Base-by-base conservation (phyloP, 148 eudicot species). In the Spergularia marina region DNA sequence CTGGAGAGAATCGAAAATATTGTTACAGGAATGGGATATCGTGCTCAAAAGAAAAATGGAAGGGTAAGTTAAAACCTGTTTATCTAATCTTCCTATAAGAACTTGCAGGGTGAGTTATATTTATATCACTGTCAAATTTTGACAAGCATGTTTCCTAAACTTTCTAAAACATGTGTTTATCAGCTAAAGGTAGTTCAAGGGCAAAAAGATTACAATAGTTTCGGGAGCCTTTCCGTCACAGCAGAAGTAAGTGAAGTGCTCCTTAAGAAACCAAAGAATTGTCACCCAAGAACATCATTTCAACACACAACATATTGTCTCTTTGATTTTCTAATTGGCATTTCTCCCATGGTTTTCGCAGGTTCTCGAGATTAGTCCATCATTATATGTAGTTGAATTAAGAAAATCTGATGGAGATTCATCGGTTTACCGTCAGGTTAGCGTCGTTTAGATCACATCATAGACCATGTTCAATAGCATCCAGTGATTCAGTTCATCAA, bases 361-460 rank as follows among this genome's bases (percentile, higher is more conserved):
- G 98, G 96, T 95, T 1, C 90, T 90, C 34, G 96, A 95, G 87
- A 89, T 95, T 69, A 95, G 92, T 72, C 87, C 90, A 41, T 81
- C 92, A 12, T 69, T 92, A 62, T 88, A 83, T 59, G 98, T 95
- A 30, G 98, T 95, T 67, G 98, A 95, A 81, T 80, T 95, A 70
- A 85, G 87, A 76, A 95, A 95, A 84, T 80, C 89, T 0, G 77
- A 68, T 40, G 98, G 98, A 62, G 98, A 95, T 83, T 56, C 89
- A 74, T 81, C 81, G 34, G 75, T 86, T 61, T 95, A 95, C 74
- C 86, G 94, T 76, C 91, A 94, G 93, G 98, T 94, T 63, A 57
- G 66, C 75, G n/a, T 51, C 44, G 41, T 17, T 72, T 25, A 12
- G 21, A 53, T 73, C 25, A 53, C 25, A 53, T 58, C 39, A 51